phyloP scores from a whole-genome alignment of 768 basidiomycete genomes.

The Lentinula guzmanii region DNA sequence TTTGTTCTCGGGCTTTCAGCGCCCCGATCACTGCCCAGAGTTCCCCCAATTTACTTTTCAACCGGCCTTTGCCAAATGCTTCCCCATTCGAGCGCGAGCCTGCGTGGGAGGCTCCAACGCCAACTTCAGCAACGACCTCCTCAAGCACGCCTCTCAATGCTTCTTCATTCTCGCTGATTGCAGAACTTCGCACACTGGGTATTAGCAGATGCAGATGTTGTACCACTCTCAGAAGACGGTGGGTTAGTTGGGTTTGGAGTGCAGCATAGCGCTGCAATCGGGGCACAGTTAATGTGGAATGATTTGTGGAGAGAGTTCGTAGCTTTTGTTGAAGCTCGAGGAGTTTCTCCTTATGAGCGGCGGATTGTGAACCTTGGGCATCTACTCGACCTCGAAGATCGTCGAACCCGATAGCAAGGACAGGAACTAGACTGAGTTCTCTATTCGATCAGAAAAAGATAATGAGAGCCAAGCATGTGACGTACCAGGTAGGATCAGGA shows the following conservation, averaged over 20 bases:
- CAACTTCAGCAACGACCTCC: slow-evolving; percentile 67
- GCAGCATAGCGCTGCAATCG: slow-evolving; percentile 58
- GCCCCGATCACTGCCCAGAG: slow-evolving; percentile 82
- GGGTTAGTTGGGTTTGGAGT: slow-evolving; percentile 62
- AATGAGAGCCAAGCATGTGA: slow-evolving; percentile 5
- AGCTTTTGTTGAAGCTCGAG: slow-evolving; percentile 66
- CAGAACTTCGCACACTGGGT: slow-evolving; percentile 66
- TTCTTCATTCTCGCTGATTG: slow-evolving; percentile 79
- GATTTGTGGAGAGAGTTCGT: slow-evolving; percentile 51
- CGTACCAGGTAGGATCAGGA: slow-evolving; percentile 74
- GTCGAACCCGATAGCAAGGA: slow-evolving; percentile 76
- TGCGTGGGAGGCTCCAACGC: neutral
- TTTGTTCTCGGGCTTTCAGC: slow-evolving; percentile 50
- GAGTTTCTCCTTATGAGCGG: slow-evolving; percentile 61
- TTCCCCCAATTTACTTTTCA: slow-evolving; percentile 73
- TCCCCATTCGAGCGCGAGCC: slow-evolving; percentile 33
- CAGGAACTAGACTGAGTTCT: slow-evolving; percentile 61
- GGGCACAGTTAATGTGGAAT: slow-evolving; percentile 60
- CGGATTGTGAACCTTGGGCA: slow-evolving; percentile 62
- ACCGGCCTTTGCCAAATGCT: slow-evolving; percentile 31
- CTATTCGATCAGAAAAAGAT: neutral
- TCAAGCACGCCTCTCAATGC: slow-evolving; percentile 64
- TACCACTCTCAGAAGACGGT: slow-evolving; percentile 62
- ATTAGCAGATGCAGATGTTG: slow-evolving; percentile 78
- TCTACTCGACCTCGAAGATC: slow-evolving; percentile 75